phyloP scores from a whole-genome alignment of 2,329 filamentous ascomycete genomes.

The Colletotrichum filicis region DNA sequence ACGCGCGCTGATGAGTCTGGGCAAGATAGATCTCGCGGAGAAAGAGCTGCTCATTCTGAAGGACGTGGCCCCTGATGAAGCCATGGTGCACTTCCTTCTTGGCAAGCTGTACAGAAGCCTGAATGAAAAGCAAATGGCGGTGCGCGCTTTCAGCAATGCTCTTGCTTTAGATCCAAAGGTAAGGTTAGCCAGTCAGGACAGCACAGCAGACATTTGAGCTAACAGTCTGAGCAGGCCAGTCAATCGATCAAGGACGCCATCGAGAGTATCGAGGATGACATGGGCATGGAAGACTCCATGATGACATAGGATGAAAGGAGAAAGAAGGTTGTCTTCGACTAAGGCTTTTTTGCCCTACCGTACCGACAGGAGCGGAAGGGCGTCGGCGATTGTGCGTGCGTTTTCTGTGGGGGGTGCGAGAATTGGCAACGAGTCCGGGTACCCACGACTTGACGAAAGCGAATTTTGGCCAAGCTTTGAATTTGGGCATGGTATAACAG shows the following conservation, averaged over 20 bases:
- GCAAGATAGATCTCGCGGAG: constrained; percentile 77
- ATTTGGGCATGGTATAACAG: constrained; percentile 30
- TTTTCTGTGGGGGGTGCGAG: constrained; percentile 15
- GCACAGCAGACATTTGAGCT: constrained; percentile 15
- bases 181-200: constrained; percentile 43
- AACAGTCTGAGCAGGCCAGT: constrained; percentile 72
- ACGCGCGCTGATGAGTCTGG: constrained; percentile 82
- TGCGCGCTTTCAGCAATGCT: constrained; percentile 93
- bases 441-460: constrained; percentile 24
- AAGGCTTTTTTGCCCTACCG: not conserved
- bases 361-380: not conserved
- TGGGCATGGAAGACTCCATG: constrained; percentile 75
- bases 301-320: constrained; percentile 56
- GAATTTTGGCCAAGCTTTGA: constrained; percentile 18
- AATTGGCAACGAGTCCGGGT: constrained; percentile 12
- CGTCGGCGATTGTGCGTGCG: constrained; percentile 8
- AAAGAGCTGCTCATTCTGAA: constrained; percentile 88
- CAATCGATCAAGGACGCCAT: constrained; percentile 97
- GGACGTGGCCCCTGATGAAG: constrained; percentile 91
- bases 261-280: constrained; percentile 86
- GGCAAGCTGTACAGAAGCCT: constrained; percentile 83
- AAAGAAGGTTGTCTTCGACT: not conserved
- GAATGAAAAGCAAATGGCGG: constrained; percentile 80
- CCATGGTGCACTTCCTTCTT: constrained; percentile 94
- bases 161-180: constrained; percentile 97